Conservation (phyloP, 2,329 filamentous ascomycete species). For the Thielaviopsis euricoi region DNA sequence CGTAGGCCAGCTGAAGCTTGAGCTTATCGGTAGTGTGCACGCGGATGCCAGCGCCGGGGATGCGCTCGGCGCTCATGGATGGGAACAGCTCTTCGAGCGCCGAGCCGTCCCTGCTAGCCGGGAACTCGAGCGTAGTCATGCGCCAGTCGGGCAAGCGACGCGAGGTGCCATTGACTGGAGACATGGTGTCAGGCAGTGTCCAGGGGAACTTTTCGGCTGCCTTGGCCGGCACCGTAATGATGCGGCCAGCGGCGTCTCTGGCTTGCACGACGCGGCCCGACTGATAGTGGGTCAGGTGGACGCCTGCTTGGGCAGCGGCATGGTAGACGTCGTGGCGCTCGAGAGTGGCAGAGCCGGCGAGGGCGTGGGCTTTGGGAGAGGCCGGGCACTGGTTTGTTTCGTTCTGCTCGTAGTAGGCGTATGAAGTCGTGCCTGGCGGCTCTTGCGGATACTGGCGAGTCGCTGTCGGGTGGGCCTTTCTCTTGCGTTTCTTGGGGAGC, state of each 20-base stretch:
- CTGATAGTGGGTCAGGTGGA: constrained; percentile 59
- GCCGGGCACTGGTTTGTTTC: constrained; percentile 51
- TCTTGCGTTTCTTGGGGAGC: constrained; percentile 37
- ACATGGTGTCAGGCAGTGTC: constrained; percentile 64
- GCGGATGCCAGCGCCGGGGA: constrained; percentile 12
- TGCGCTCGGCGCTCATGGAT: constrained; percentile 15
- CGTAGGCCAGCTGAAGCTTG: constrained; percentile 50
- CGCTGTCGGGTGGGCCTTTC: not conserved
- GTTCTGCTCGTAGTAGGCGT: constrained; percentile 24
- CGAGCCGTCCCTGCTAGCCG: constrained; percentile 27
- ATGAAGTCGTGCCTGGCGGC: constrained; percentile 14
- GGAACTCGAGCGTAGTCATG: constrained; percentile 52
- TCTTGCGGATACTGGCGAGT: not conserved
- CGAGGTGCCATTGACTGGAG: constrained; percentile 66
- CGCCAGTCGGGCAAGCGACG: constrained; percentile 52
- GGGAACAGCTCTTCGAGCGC: constrained; percentile 30
- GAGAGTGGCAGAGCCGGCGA: constrained; percentile 66
- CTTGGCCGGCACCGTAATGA: constrained; percentile 30
- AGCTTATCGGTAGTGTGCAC: constrained; percentile 33
- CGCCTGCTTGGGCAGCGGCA: constrained; percentile 65
- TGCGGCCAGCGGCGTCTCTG: constrained; percentile 31
- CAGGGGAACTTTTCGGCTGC: constrained; percentile 51
- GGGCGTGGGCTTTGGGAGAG: constrained; percentile 38
- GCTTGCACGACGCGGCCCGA: constrained; percentile 28
- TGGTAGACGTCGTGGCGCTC: constrained; percentile 73